Evolutionary conservation across 2,329 filamentous ascomycete species (phyloP).

Genomic region (Aurifilum marmelostoma): DNA sequence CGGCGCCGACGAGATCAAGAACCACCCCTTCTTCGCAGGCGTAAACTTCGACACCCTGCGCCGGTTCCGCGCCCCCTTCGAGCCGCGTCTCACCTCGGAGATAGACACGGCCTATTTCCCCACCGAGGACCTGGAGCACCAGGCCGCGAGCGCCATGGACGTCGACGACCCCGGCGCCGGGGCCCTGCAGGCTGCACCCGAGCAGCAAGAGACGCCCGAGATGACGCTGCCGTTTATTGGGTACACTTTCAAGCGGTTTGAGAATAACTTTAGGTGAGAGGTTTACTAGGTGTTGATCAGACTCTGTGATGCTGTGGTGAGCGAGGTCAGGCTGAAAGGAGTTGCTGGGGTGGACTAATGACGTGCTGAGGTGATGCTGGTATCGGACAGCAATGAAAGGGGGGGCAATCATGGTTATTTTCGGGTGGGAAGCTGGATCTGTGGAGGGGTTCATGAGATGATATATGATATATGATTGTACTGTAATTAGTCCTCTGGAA

Average conservation of each 20-base stretch:
- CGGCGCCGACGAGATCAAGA: conserved; percentile 72
- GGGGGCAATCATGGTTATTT: neutral
- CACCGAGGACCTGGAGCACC: conserved; percentile 75
- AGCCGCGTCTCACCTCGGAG: conserved; percentile 72
- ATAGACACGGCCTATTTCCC: conserved; percentile 80
- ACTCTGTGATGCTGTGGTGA: neutral
- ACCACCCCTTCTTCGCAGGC: conserved; percentile 76
- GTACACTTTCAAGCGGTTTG: conserved; percentile 34
- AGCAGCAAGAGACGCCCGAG: conserved; percentile 30
- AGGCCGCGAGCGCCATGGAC: conserved; percentile 26
- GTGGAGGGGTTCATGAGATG: neutral
- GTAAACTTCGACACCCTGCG: conserved; percentile 74
- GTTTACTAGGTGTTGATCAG: neutral
- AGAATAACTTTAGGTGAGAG: conserved; percentile 29
- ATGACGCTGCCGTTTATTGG: conserved; percentile 34
- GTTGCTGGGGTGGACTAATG: neutral
- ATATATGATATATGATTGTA: neutral
- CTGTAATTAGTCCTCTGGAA: neutral
- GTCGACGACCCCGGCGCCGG: conserved; percentile 13
- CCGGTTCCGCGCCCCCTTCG: conserved; percentile 74
- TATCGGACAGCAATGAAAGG: neutral
- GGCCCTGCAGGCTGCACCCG: conserved; percentile 16
- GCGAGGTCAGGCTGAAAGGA: neutral
- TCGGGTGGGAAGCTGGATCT: neutral
- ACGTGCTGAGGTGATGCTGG: neutral